Evolutionary conservation across 2,329 filamentous ascomycete genomes (phyloP).

Genomic region (Fusarium mangiferae): DNA sequence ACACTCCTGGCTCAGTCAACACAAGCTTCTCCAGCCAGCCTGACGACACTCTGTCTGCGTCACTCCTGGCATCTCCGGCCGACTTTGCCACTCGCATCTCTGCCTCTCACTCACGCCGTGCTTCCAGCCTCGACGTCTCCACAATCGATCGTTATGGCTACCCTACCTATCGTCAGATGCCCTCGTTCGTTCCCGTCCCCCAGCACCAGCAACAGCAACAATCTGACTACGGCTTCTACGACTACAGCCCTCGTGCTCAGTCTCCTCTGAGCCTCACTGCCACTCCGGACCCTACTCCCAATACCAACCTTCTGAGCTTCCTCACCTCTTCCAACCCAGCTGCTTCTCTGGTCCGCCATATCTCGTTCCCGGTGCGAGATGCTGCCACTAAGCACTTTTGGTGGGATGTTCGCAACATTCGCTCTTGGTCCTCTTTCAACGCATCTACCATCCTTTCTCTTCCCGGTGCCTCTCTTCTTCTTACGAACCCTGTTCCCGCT

Average conservation of each 20-base stretch:
- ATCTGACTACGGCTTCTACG: constrained; percentile 56
- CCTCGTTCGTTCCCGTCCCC: constrained; percentile 51
- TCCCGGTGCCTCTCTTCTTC: constrained; percentile 76
- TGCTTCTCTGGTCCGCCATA: constrained; percentile 81
- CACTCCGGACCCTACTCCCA: constrained; percentile 59
- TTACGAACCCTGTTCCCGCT: constrained; percentile 74
- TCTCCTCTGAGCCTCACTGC: constrained; percentile 56
- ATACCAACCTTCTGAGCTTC: constrained; percentile 80
- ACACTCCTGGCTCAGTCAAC: constrained; percentile 45
- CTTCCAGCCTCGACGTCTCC: constrained; percentile 74
- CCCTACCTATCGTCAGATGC: constrained; percentile 84
- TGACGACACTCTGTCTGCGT: constrained; percentile 48
- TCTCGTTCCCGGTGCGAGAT: constrained; percentile 75
- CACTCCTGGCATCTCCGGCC: constrained; percentile 75
- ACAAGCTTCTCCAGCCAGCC: constrained; percentile 53
- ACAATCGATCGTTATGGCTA: constrained; percentile 78
- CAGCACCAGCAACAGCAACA: no score
- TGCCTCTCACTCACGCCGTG: constrained; percentile 58
- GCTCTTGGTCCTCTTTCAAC: constrained; percentile 85
- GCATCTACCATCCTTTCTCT: constrained; percentile 76
- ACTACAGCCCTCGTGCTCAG: constrained; percentile 58
- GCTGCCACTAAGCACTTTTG: constrained; percentile 85
- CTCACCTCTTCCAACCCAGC: constrained; percentile 84
- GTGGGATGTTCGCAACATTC: constrained; percentile 93
- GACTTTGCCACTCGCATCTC: constrained; percentile 58